Base-by-base conservation (phyloP, 208 protist genomes). In the Acanthamoeba divionensis region DNA sequence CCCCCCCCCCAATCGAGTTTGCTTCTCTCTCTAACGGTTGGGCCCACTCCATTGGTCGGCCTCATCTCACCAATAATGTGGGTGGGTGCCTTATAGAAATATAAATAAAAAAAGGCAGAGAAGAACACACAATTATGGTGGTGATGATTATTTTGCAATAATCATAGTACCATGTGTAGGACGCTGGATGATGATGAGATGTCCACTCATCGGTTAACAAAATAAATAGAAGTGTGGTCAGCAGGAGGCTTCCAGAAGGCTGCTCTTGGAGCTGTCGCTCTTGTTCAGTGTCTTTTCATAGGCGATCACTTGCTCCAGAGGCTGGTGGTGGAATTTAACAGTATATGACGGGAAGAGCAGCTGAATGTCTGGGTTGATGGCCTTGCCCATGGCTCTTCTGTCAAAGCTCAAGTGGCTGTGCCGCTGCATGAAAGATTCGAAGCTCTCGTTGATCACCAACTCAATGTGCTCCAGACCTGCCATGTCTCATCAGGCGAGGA, bases 311-410 rank as follows among this genome's bases (percentile, higher is more conserved):
- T 83, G 38, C 12, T 83, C 73, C 15, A 83, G 48, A 9, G 73
- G 48, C 73, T 65, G 57, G 73, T 83, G 73, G 31, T 83, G 73
- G 48, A 83, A 83, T n/a, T 83, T 83, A 31, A 83, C 73, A 0
- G 73, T n/a, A 21, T 83, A 83, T 12, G 73, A 54, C 15, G 73
- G 48, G 7, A 83, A 62, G 2, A 33, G 63, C n/a, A 83, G 73
- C 48, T 83, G 73, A 26, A 83, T 62, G 31, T 83, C 73, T 15
- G 73, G 73, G 31, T 83, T 83, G 5, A 83, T 63, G 2, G n/a
- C 24, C 26, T 83, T 83, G 26, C 9, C 31, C 47, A 83, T 83
- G 21, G 73, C 73, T 54, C 63, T 83, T 0, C 50, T 83, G 21
- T 83, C 73, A 24, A 83, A 83, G 8, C 50, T 29, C 0, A 83